Percentiles rank a stretch among this genome's conserved stretches.
phyloP scores from a whole-genome alignment of 306 rosid genomes.

The Quercus alba region DNA sequence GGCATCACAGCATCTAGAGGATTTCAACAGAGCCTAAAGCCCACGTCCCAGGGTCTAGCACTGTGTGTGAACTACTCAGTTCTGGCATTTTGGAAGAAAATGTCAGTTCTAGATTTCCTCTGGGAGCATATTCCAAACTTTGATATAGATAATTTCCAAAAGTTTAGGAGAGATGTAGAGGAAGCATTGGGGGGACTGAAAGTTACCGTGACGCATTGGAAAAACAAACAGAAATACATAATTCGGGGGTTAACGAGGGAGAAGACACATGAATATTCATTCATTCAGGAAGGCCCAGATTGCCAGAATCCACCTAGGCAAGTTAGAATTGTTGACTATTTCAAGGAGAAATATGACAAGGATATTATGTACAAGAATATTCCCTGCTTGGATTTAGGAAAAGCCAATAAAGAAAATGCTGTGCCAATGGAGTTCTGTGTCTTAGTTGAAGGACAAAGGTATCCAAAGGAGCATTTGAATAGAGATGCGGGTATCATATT shows the following conservation, averaged over 20 bases:
- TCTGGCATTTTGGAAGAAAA: constrained; percentile 51
- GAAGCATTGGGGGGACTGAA: constrained; percentile 40
- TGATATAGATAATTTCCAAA: constrained; percentile 28
- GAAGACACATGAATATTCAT: constrained; percentile 39
- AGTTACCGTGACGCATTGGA: constrained; percentile 70
- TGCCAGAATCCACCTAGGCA: constrained; percentile 32
- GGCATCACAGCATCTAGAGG: constrained; percentile 57
- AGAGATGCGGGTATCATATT: constrained; percentile 28
- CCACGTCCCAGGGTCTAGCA: constrained; percentile 62
- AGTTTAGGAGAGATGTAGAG: constrained; percentile 32
- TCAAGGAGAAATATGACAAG: constrained; percentile 45
- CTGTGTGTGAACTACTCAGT: constrained; percentile 72
- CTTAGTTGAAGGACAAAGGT: constrained; percentile 68
- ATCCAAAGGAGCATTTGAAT: constrained; percentile 50
- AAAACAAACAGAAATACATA: constrained; percentile 43
- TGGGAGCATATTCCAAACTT: constrained; percentile 32
- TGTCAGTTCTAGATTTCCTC: constrained; percentile 60
- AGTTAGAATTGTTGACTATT: constrained; percentile 47
- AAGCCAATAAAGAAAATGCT: constrained; percentile 38
- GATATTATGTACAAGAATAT: constrained; percentile 46
- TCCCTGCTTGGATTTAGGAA: constrained; percentile 78
- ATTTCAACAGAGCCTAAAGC: constrained; percentile 53
- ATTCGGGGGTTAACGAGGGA: constrained; percentile 38
- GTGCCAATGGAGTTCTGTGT: constrained; percentile 81
- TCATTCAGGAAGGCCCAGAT: constrained; percentile 32